Evolutionary conservation across 2,329 filamentous ascomycete species (phyloP), one percentile per base, ranked within the genome.

Genomic region (Zymoseptoria crescenta): DNA sequence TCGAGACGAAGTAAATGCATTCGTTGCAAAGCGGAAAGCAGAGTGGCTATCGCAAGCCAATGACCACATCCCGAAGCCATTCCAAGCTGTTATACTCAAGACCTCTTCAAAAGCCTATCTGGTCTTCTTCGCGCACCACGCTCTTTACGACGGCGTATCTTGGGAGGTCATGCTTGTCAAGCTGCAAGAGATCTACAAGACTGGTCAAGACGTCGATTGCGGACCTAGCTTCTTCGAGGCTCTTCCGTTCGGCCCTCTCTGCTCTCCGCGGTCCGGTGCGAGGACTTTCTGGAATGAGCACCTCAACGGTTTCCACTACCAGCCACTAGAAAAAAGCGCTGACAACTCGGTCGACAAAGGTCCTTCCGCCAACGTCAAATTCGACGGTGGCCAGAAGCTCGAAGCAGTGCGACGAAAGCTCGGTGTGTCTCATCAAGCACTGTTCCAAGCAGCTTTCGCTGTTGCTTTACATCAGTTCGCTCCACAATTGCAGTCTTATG

Each of bases 141-240:
- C 83, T 0, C 73, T 96, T 0, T 96, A 96, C 66, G 92, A 96
- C 72, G 92, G 91, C 1, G 87, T 83, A 64, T 93, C 91, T 61
- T 81, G 96, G 48, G 79, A 81, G 1, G 72, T 90, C 24, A 79
- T 96, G 48, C 78, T 96, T 20, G 70, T 81, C 2, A 74, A 79
- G 20, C 77, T 95, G 2, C 74, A 76, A 28, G 67, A 75, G 2
- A 74, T 79, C 4, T 90, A 89, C 66, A 63, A 68, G 16, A 68
- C 68, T 0, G 49, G 62, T 2, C 19, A 63, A 24, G 66, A 52
- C 7, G 67, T 59, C 45, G 65, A 69, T 0, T 67, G 70, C 7
- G 77, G 77, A 0, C 83, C 84, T 0, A 69, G 76, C 0, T 96
- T 94, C 67, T 71, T 87, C 3, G 82, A 89, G 4, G 81, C 84